phyloP scores from a whole-genome alignment of 176 grass and related monocot genomes.

The Echinochloa phyllopogon region DNA sequence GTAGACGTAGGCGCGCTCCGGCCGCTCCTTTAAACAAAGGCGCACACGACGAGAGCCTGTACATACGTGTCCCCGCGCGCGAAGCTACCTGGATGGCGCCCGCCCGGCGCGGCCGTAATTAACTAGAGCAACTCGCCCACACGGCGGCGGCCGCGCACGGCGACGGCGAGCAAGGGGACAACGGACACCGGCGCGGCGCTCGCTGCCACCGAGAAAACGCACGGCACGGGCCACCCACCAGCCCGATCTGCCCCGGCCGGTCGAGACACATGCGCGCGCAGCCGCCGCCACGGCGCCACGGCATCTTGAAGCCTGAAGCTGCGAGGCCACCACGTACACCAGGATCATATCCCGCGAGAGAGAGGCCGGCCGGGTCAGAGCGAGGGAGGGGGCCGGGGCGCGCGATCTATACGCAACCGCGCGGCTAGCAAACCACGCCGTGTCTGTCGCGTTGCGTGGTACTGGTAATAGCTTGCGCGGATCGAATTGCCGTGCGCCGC shows the following conservation, averaged over 20 bases:
- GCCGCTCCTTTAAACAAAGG: neutral
- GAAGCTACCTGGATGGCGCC: slow-evolving; percentile 18
- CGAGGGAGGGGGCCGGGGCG: too few relatives aligned
- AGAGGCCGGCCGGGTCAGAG: neutral
- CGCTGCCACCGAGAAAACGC: neutral
- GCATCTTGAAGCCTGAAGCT: too few relatives aligned
- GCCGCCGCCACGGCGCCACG: too few relatives aligned
- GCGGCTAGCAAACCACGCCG: too few relatives aligned
- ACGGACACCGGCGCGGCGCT: neutral
- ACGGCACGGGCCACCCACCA: neutral
- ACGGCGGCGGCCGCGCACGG: neutral
- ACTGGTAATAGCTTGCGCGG: too few relatives aligned
- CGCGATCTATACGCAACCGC: neutral
- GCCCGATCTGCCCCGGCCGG: neutral
- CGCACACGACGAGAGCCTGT: neutral
- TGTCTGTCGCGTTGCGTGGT: slow-evolving; percentile 20
- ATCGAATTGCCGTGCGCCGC: too few relatives aligned
- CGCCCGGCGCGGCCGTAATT: slow-evolving; percentile 18
- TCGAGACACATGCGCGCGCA: slow-evolving; percentile 3
- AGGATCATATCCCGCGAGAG: neutral
- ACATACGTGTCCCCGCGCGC: neutral
- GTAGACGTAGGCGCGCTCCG: slow-evolving; percentile 28
- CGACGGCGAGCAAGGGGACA: slow-evolving; percentile 27
- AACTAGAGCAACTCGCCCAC: neutral
- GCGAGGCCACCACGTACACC: too few relatives aligned